Evolutionary conservation across 2,329 filamentous ascomycete species (phyloP).

Genomic region (Xylaria sp.): DNA sequence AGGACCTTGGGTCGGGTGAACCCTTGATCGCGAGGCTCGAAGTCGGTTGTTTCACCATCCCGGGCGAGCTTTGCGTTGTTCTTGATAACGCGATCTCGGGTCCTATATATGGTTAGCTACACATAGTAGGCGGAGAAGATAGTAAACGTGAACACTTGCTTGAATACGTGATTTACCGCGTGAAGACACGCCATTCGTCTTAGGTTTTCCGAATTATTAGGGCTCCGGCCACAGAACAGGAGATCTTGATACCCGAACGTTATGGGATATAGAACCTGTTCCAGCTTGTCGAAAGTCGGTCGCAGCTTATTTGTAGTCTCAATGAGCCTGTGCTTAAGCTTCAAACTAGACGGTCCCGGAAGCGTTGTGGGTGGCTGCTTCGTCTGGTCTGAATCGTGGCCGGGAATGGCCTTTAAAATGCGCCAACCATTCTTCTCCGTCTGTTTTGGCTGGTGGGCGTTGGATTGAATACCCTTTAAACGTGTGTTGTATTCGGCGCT

Average conservation of each 20-base stretch:
- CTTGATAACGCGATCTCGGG: conserved; percentile 89
- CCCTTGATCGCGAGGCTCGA: conserved; percentile 89
- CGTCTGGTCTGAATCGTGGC: conserved; percentile 50
- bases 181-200: conserved; percentile 82
- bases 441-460: conserved; percentile 63
- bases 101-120: conserved; percentile 57
- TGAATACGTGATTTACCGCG: conserved; percentile 90
- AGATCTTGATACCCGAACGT: conserved; percentile 87
- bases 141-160: conserved; percentile 59
- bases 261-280: conserved; percentile 73
- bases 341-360: conserved; percentile 57
- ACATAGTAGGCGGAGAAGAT: neutral
- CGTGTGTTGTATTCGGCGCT: conserved; percentile 66
- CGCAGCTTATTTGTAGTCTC: conserved; percentile 64
- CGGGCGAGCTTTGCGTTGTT: conserved; percentile 84
- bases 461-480: conserved; percentile 61
- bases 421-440: conserved; percentile 58
- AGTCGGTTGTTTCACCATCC: conserved; percentile 69
- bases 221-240: conserved; percentile 76
- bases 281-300: conserved; percentile 67
- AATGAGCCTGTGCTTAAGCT: conserved; percentile 77
- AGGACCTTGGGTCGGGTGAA: conserved; percentile 95
- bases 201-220: conserved; percentile 73
- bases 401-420: conserved; percentile 59
- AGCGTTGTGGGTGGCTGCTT: conserved; percentile 51